These are phyloP conservation scores for Aaosphaeria arxii DNA, from an alignment of 2,329 filamentous ascomycete species.

Conservation along the genomic window DNA sequence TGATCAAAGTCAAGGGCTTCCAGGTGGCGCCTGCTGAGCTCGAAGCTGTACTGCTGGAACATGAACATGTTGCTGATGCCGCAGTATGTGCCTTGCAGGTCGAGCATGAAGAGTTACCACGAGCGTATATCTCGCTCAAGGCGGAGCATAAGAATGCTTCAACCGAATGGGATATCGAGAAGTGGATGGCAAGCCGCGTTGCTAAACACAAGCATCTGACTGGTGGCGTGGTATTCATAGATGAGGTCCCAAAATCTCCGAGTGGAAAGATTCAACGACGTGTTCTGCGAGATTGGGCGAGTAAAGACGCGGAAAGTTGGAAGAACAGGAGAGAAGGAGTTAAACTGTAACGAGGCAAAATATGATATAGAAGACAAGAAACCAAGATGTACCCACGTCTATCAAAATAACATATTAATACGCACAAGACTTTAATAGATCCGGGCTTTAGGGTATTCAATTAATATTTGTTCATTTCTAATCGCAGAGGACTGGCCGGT, in stretches of 20 bases:
- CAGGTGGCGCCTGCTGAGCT: slow-evolving; percentile 60
- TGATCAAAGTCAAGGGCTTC: slow-evolving; percentile 60
- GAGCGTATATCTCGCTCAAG: slow-evolving; percentile 1
- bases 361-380: no score
- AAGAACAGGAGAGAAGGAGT: slow-evolving; percentile 3
- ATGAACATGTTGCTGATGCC: slow-evolving; percentile 57
- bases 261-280: background rate
- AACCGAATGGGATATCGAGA: background rate
- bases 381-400: no score
- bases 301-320: slow-evolving; percentile 2
- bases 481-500: background rate
- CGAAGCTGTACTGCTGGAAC: slow-evolving; percentile 54
- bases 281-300: background rate
- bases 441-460: no score
- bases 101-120: background rate
- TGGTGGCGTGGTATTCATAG: background rate
- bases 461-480: no score
- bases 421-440: no score
- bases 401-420: no score
- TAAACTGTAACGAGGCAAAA: no score
- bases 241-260: background rate
- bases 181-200: background rate
- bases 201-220: background rate
- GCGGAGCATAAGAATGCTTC: background rate
- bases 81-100: slow-evolving; percentile 46